Evolutionary conservation across 2,329 filamentous ascomycete species (phyloP), one percentile per base, ranked within the genome.

Genomic region (Tolypocladium album): DNA sequence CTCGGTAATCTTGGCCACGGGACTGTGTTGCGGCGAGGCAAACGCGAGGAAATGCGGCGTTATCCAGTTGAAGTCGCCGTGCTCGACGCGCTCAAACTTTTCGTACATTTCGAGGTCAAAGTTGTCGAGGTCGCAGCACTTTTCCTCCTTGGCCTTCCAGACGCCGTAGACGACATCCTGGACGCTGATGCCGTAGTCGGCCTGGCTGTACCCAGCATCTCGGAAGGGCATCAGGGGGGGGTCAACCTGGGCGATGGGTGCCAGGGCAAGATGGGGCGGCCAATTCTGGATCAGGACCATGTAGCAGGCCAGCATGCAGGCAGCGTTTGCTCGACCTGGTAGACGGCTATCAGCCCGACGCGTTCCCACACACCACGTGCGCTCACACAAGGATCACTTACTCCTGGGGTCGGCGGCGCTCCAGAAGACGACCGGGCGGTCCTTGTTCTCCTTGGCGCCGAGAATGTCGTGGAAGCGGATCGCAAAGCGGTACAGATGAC

Each of bases 31-130:
- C 13, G 94, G 94, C 24, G 93, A 97, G 53, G 94, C 94, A 72
- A 99, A 97, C 27, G 94, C 94, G 58, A 99, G 83, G 77, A 99
- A 99, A 70, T 92, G 81, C 11, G 93, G 92, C 7, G 92, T 96
- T 61, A 99, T 84, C 94, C 94, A 99, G 83, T 99, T 99, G 88
- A 99, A 99, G 77, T 99, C 94, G 64, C 94, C 94, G 80, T 97
- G 92, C 72, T 99, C 94, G 24, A 99, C 94, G 61, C 94, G 85
- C 78, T 99, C 94, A 68, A 85, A 99, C 72, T 85, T 88, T 77
- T 99, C 94, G 72, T 99, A 99, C 84, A 97, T 91, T 76, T 97
- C 92, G 24, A 99, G 82, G 69, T 93, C 92, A 71, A 99, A 99
- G 72, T 94, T 91, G 71, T 95, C 92, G 61, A 99, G 79, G 59